A percentile compares a stretch with the other conserved stretches of the same genome.
Conservation (phyloP, 169 alveolate species). For the Theileria equi region DNA sequence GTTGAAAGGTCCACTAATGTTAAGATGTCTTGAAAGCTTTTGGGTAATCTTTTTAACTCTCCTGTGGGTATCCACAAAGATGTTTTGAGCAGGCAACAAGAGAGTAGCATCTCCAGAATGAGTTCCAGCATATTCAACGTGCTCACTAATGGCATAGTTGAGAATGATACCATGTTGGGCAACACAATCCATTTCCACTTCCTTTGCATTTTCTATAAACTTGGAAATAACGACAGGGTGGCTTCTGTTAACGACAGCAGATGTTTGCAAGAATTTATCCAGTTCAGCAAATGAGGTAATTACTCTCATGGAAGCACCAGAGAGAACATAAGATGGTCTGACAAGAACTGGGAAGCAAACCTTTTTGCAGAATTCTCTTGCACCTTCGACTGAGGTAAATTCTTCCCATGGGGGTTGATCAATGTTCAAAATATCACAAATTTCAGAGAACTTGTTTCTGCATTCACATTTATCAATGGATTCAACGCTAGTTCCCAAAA, state of each 20-base stretch:
- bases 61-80: slow-evolving; percentile 84
- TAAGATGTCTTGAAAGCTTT: slow-evolving; percentile 79
- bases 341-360: slow-evolving; percentile 85
- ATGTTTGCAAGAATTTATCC: slow-evolving; percentile 72
- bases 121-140: slow-evolving; percentile 86
- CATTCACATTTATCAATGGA: slow-evolving; percentile 84
- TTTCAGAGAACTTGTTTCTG: slow-evolving; percentile 79
- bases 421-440: slow-evolving; percentile 81
- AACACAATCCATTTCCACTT: slow-evolving; percentile 85
- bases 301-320: slow-evolving; percentile 89
- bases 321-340: slow-evolving; percentile 86
- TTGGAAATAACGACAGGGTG: slow-evolving; percentile 85
- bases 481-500: slow-evolving; percentile 84
- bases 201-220: slow-evolving; percentile 78
- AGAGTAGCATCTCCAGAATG: slow-evolving; percentile 89
- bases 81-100: slow-evolving; percentile 85
- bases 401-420: slow-evolving; percentile 88
- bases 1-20: slow-evolving; percentile 86
- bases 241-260: slow-evolving; percentile 83
- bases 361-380: slow-evolving; percentile 69
- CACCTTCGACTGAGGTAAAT: slow-evolving; percentile 72
- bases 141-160: slow-evolving; percentile 87
- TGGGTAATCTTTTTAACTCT: slow-evolving; percentile 79
- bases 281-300: slow-evolving; percentile 73
- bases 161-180: slow-evolving; percentile 77